Base-by-base conservation (phyloP, 306 rosid species). In the Hippophae rhamnoides region DNA sequence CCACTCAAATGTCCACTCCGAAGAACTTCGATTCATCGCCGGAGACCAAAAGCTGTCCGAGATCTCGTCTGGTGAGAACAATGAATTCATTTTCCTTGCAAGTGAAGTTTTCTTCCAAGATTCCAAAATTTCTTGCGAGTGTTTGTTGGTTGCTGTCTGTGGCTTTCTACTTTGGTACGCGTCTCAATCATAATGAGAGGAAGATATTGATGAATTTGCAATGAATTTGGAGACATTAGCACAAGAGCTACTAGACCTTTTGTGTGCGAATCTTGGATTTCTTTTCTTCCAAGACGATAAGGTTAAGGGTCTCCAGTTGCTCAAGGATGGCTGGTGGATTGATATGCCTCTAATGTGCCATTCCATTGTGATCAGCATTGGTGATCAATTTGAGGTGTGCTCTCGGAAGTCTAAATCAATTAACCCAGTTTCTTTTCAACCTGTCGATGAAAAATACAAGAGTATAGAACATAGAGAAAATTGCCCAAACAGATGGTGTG, bases 321-420 rank as follows among this genome's bases (percentile, higher is more conserved):
- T 86, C 52, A 90, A 86, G 57, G 95, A 86, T 31, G 97, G 68
- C 7, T 40, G 72, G 14, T 90, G 97, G 97, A 56, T 90, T 6
- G 90, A 84, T 68, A 95, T 90, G 7, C 97, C 97, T 9, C 97
- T 90, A 3, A 72, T 90, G 83, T 90, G 81, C 63, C 97, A 90
- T 66, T 84, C 97, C 57, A 73, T 90, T 47, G 95, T 90, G 3
- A 62, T 90, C 55, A 90, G 87, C 79, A 71, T 90, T 6, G 95
- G 97, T 7, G 97, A 90, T 69, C 97, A 90, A 9, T 81, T 90
- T 42, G 97, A 90, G 95, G 97, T 86, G 72, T 6, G 18, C n/a
- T 2, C n/a, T 2, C 52, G 7, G 13, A 9, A 40, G 7, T 18
- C 9, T 9, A 3, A 6, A 14, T 3, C 47, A 47, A 18, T 18